Percentiles rank a stretch among this genome's conserved stretches.
These are phyloP conservation scores for Oxyria digyna DNA, from an alignment of 148 eudicot genomes.

Conservation along the genomic window DNA sequence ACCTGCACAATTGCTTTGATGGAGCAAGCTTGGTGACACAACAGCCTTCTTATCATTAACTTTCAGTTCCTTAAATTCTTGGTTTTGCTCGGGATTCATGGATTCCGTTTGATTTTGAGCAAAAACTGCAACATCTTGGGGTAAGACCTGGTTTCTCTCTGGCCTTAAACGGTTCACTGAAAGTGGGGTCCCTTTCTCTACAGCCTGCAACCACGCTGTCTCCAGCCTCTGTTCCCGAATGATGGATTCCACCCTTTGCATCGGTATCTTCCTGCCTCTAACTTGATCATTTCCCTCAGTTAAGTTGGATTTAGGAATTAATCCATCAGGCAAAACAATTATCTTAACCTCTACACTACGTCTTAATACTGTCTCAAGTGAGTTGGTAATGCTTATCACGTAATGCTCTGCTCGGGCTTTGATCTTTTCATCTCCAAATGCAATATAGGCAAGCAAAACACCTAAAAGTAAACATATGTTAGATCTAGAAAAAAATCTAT, in stretches of 20 bases:
- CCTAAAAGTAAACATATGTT: slow-evolving; percentile 30
- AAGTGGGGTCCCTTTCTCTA: slow-evolving; percentile 79
- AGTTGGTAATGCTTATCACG: slow-evolving; percentile 80
- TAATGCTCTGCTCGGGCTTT: slow-evolving; percentile 84
- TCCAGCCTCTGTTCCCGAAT: slow-evolving; percentile 87
- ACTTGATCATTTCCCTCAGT: slow-evolving; percentile 9
- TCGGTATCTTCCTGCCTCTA: slow-evolving; percentile 37
- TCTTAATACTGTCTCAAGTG: slow-evolving; percentile 64
- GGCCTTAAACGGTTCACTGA: slow-evolving; percentile 49
- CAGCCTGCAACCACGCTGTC: slow-evolving; percentile 94
- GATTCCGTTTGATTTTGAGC: slow-evolving; percentile 29
- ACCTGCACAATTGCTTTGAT: slow-evolving; percentile 24
- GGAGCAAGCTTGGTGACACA: slow-evolving; percentile 82
- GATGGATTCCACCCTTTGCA: slow-evolving; percentile 79
- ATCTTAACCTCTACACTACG: slow-evolving; percentile 70
- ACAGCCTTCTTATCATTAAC: slow-evolving; percentile 30
- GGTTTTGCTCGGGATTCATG: slow-evolving; percentile 33
- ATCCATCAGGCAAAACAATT: slow-evolving; percentile 41
- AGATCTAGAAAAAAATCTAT: neutral
- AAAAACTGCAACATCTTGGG: slow-evolving; percentile 70
- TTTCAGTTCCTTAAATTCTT: slow-evolving; percentile 53
- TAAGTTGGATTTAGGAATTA: slow-evolving; percentile 12
- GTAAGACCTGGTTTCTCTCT: slow-evolving; percentile 81
- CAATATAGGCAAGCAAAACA: slow-evolving; percentile 66
- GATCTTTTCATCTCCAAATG: slow-evolving; percentile 52